Conservation (phyloP, 2,329 filamentous ascomycete species). For the Periconia macrospinosa region DNA sequence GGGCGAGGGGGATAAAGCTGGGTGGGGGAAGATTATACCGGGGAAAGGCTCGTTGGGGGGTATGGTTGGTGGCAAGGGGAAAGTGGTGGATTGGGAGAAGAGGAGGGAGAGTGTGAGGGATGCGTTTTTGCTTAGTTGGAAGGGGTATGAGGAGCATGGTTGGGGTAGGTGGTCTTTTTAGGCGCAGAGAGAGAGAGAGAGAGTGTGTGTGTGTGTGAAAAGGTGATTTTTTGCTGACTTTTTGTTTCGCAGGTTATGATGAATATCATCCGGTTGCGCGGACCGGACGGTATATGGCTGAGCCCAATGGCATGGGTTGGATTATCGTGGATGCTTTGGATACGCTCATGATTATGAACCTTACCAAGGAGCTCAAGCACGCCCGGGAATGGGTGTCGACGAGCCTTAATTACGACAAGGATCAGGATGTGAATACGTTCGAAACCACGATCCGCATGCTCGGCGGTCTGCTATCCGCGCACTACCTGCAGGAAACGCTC, state of each 20-base stretch:
- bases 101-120: constrained; percentile 82
- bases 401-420: constrained; percentile 80
- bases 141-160: constrained; percentile 86
- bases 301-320: constrained; percentile 84
- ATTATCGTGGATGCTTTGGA: constrained; percentile 96
- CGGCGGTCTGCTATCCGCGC: constrained; percentile 86
- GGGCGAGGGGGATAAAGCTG: constrained; percentile 37
- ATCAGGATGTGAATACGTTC: constrained; percentile 96
- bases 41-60: constrained; percentile 29
- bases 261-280: constrained; percentile 85
- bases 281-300: constrained; percentile 78
- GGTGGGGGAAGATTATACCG: constrained; percentile 28
- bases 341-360: constrained; percentile 97
- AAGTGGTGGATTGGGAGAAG: constrained; percentile 69
- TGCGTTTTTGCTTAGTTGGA: constrained; percentile 89
- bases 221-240: constrained; percentile 14
- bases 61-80: constrained; percentile 29
- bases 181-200: too few relatives aligned
- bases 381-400: constrained; percentile 87
- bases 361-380: constrained; percentile 80
- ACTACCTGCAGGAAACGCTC: constrained; percentile 87
- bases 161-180: constrained; percentile 84
- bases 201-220: too few relatives aligned
- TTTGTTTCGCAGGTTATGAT: constrained; percentile 63
- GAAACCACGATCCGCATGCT: constrained; percentile 98